Base-by-base conservation (phyloP, 177 flowering plant genomes). In the Telopea speciosissima region DNA sequence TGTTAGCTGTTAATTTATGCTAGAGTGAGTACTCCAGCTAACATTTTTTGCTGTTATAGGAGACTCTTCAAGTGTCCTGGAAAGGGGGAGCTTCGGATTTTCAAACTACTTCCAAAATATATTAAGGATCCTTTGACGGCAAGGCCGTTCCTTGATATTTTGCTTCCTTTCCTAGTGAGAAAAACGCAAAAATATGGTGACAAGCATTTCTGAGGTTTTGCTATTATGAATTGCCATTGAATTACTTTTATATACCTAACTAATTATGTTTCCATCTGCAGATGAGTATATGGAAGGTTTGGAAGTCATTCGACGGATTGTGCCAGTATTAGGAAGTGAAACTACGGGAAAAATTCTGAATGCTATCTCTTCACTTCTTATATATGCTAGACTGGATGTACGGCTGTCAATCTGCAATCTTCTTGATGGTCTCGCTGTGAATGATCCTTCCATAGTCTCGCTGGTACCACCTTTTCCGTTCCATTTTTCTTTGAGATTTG, bases 391-490 rank as follows among this genome's bases (percentile, higher is more conserved):
- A 24, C 74, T 64, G 65, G 85, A 82, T 60, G 60, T 85, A 74
- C 83, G 99, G 45, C 59, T 77, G 58, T 69, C 77, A 40, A 76
- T 93, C 14, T 91, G 97, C 76, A 81, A 83, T 80, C 81, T 93
- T 76, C 85, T 96, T 74, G 84, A 83, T 67, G 74, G 78, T 69
- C 76, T 91, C 31, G 80, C 92, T 64, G 74, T 72, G 68, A 75
- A 62, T 31, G 92, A 93, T 79, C 76, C 87, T 62, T 87, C 97
- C 62, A 63, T 89, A 21, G 70, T 60, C 63, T 22, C 44, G 68
- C 78, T 89, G 96, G 98, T 95, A 90, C 62, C 44, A 7, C 26
- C 14, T 9, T 24, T 33, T 5, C 40, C 6, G 40, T 36, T 36
- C 40, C 19, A 17, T 26, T 8, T 67, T 28, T 23, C 13, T 17